phyloP scores from a whole-genome alignment of 2,329 filamentous ascomycete genomes.

The Talaromyces atroroseus region DNA sequence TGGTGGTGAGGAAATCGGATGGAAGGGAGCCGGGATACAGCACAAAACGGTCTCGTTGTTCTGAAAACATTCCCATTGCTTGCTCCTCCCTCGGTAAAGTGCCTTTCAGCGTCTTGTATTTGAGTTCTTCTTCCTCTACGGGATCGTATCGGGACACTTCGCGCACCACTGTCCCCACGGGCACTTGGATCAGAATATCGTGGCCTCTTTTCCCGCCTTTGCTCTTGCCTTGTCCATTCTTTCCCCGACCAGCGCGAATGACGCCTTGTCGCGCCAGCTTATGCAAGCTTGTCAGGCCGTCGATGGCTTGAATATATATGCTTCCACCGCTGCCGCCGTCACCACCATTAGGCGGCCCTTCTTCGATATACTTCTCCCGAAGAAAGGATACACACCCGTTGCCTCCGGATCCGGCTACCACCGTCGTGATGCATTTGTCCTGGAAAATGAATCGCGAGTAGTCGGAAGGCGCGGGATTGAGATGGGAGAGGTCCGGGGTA shows the following conservation, averaged over 20 bases:
- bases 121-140: constrained; percentile 58
- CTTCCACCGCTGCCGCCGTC: constrained; percentile 89
- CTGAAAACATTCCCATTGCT: constrained; percentile 37
- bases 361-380: constrained; percentile 80
- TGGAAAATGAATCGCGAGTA: constrained; percentile 79
- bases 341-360: constrained; percentile 89
- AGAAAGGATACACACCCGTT: constrained; percentile 93
- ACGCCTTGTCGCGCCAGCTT: constrained; percentile 76
- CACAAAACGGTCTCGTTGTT: constrained; percentile 68
- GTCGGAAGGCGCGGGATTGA: constrained; percentile 78
- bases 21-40: constrained; percentile 75
- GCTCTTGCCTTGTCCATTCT: constrained; percentile 44
- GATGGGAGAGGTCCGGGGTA: constrained; percentile 45
- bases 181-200: constrained; percentile 82
- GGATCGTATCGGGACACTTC: constrained; percentile 78
- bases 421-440: constrained; percentile 72
- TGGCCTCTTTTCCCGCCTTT: constrained; percentile 69
- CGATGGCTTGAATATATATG: constrained; percentile 88
- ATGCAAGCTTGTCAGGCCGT: constrained; percentile 86
- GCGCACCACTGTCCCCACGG: constrained; percentile 83
- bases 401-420: constrained; percentile 76
- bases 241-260: constrained; percentile 41
- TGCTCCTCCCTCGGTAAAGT: constrained; percentile 34
- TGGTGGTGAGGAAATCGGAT: constrained; percentile 59
- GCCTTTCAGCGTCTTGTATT: constrained; percentile 17